phyloP scores from a whole-genome alignment of 768 basidiomycete species.

The Trametes cubensis region DNA sequence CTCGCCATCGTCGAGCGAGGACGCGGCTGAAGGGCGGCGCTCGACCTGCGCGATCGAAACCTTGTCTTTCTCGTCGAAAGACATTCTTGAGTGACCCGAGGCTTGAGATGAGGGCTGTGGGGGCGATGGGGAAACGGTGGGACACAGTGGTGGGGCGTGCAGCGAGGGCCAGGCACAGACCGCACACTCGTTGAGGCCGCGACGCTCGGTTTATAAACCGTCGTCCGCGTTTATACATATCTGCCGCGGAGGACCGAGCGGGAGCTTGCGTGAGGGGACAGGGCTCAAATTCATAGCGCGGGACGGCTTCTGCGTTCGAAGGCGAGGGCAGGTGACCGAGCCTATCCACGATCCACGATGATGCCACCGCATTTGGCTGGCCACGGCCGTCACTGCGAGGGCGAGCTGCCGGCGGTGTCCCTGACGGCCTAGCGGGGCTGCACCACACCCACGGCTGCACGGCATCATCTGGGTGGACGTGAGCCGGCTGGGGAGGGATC shows the following conservation, averaged over 20 bases:
- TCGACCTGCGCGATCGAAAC: conserved; percentile 12
- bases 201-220: conserved; percentile 1
- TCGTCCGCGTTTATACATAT: conserved; percentile 10
- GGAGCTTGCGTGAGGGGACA: not conserved
- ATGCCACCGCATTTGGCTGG: no score
- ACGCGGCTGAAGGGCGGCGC: conserved; percentile 2
- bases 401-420: not conserved
- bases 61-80: conserved; percentile 18
- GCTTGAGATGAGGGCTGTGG: no score
- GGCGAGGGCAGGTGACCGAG: conserved; percentile 15
- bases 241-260: conserved; percentile 12
- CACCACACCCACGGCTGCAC: not conserved
- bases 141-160: not conserved
- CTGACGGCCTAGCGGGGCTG: not conserved
- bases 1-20: conserved; percentile 22
- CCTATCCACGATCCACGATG: conserved; percentile 10
- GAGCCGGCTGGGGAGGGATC: not conserved
- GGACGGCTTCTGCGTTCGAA: not conserved
- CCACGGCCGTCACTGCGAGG: no score
- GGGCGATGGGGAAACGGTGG: not conserved
- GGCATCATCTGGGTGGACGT: not conserved
- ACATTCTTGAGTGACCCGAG: not conserved
- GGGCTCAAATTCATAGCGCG: not conserved
- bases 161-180: not conserved
- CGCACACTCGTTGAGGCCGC: not conserved